Conservation (phyloP, 2,329 filamentous ascomycete genomes). For the Metarhizium rileyi region DNA sequence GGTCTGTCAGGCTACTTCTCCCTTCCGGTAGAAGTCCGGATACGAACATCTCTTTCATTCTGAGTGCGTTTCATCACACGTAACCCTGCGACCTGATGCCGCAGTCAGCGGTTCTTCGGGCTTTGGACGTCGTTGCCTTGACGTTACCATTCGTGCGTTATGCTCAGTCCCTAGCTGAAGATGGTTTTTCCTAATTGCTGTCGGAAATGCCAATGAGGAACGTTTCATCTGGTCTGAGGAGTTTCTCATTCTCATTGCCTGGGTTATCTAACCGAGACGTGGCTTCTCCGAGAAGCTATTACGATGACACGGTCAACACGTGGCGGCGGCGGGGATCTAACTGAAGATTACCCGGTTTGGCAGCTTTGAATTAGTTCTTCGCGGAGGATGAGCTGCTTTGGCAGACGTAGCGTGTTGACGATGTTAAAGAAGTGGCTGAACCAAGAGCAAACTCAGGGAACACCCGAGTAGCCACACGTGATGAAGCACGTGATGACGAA, state of each 20-base stretch:
- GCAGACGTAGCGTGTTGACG: too few species aligned
- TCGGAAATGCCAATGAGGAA: conserved; percentile 1
- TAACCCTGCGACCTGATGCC: not conserved
- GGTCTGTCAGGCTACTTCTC: too few species aligned
- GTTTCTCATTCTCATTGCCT: conserved; percentile 11
- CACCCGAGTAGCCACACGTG: not conserved
- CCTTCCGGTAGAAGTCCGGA: too few species aligned
- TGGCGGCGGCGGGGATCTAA: too few species aligned
- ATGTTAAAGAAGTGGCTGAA: not conserved
- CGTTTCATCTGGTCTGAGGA: conserved; percentile 9
- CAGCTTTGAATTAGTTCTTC: too few species aligned
- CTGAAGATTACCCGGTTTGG: too few species aligned
- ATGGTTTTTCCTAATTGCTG: not conserved
- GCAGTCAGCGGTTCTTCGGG: not conserved
- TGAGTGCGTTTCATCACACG: conserved; percentile 1
- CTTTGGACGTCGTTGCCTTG: not conserved
- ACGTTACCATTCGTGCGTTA: too few species aligned
- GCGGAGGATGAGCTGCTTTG: too few species aligned
- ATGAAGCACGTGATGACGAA: not conserved
- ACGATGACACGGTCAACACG: conserved; percentile 12
- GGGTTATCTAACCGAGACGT: conserved; percentile 7
- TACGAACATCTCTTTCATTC: conserved; percentile 1
- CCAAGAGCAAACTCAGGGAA: not conserved
- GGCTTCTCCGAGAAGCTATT: conserved; percentile 11
- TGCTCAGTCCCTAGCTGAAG: not conserved